These are phyloP conservation scores for Alternaria conjuncta DNA, from an alignment of 2,329 filamentous ascomycete species.

Conservation along the genomic window DNA sequence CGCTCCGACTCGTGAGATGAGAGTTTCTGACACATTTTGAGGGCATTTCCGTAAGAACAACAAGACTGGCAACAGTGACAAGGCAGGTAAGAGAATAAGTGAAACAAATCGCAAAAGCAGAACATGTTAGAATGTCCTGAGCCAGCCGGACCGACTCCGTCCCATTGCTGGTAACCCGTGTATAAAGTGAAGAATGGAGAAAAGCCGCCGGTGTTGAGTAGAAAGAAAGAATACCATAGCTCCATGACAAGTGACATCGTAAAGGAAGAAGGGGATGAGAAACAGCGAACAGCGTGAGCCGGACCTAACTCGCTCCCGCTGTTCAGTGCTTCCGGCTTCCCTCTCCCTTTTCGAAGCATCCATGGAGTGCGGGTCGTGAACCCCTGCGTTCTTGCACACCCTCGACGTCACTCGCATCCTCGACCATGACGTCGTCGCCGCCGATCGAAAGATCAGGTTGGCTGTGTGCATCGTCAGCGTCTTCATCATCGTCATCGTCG, in stretches of 20 bases:
- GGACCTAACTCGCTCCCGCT: slow-evolving; percentile 35
- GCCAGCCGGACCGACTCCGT: slow-evolving; percentile 6
- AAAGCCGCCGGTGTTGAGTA: background rate
- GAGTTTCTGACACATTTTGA: slow-evolving; percentile 33
- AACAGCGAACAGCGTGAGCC: slow-evolving; percentile 20
- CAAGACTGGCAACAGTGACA: background rate
- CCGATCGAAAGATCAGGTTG: slow-evolving; percentile 45
- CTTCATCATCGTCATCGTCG: slow-evolving; percentile 57
- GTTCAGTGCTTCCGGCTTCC: slow-evolving; percentile 45
- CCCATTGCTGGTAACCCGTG: slow-evolving; percentile 33
- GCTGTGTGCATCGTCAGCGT: slow-evolving; percentile 46
- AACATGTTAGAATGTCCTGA: slow-evolving; percentile 11
- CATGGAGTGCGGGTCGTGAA: slow-evolving; percentile 39
- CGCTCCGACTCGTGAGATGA: slow-evolving; percentile 30
- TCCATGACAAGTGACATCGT: slow-evolving; percentile 24
- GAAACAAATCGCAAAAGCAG: slow-evolving; percentile 8
- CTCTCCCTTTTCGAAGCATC: slow-evolving; percentile 45
- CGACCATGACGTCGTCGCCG: slow-evolving; percentile 47
- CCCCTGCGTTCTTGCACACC: slow-evolving; percentile 42
- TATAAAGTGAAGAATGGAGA: slow-evolving; percentile 20
- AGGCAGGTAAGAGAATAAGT: background rate
- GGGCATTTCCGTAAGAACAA: slow-evolving; percentile 3
- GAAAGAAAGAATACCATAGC: slow-evolving; percentile 12
- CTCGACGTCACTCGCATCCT: slow-evolving; percentile 49
- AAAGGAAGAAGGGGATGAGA: slow-evolving; percentile 20